phyloP scores from a whole-genome alignment of 148 eudicot genomes.

The Vaccinium macrocarpon region DNA sequence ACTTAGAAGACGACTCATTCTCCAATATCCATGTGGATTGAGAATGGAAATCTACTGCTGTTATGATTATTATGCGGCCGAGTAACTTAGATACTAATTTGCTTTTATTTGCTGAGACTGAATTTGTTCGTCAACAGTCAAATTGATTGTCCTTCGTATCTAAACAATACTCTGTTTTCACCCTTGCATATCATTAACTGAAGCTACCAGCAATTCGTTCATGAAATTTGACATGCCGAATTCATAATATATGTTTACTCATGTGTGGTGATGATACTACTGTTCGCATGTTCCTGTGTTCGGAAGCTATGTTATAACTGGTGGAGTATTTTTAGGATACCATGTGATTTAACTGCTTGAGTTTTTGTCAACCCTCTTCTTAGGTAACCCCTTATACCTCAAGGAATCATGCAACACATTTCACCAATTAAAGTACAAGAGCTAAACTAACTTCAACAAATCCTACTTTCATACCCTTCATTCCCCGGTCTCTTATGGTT shows the following conservation, averaged over 20 bases:
- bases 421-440: background rate
- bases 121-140: background rate
- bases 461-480: background rate
- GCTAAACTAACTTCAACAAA: background rate
- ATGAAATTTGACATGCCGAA: background rate
- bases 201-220: background rate
- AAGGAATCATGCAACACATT: background rate
- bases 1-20: constrained; percentile 21
- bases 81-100: background rate
- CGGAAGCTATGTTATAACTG: background rate
- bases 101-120: background rate
- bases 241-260: background rate
- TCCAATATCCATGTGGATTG: background rate
- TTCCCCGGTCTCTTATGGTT: background rate
- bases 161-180: background rate
- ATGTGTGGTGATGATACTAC: background rate
- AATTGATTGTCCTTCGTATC: background rate
- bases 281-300: background rate
- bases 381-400: background rate
- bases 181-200: background rate
- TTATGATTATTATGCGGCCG: background rate
- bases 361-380: background rate
- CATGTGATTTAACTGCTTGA: background rate
- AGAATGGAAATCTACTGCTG: background rate
- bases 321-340: background rate